Conservation (phyloP, 257 asterid genomes). For the Hygrophila difformis region DNA sequence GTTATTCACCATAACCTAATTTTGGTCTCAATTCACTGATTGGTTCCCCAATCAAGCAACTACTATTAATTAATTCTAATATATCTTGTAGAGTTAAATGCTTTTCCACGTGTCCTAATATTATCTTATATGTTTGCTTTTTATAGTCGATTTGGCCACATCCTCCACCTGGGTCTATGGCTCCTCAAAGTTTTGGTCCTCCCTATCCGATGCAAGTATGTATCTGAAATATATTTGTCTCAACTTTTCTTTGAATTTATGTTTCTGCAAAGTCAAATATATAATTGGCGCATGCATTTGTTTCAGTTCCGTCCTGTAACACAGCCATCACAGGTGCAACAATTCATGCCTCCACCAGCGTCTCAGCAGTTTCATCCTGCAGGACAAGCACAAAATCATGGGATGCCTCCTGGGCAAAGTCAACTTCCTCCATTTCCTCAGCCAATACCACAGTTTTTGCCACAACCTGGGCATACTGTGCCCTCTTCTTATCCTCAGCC, state of each 20-base stretch:
- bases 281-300: conserved; percentile 17
- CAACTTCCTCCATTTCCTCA: conserved; percentile 69
- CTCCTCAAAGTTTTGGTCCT: conserved; percentile 52
- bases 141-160: conserved; percentile 56
- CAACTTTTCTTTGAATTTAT: background rate
- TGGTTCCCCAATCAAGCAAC: too few species aligned
- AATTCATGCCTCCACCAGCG: conserved; percentile 39
- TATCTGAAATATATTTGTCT: conserved; percentile 5
- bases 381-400: conserved; percentile 49
- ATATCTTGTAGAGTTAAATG: conserved; percentile 2
- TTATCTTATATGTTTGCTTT: conserved; percentile 14
- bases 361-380: conserved; percentile 66
- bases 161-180: conserved; percentile 59
- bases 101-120: conserved; percentile 10
- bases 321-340: conserved; percentile 56
- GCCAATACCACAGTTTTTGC: conserved; percentile 59
- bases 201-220: conserved; percentile 75
- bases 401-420: conserved; percentile 56
- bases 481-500: conserved; percentile 52
- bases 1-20: too few species aligned
- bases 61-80: too few species aligned
- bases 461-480: conserved; percentile 40
- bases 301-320: conserved; percentile 58
- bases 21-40: too few species aligned
- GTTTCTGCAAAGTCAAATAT: conserved; percentile 10